These are phyloP conservation scores for Stellera chamaejasme DNA, from an alignment of 345 rosid species.

Conservation along the genomic window DNA sequence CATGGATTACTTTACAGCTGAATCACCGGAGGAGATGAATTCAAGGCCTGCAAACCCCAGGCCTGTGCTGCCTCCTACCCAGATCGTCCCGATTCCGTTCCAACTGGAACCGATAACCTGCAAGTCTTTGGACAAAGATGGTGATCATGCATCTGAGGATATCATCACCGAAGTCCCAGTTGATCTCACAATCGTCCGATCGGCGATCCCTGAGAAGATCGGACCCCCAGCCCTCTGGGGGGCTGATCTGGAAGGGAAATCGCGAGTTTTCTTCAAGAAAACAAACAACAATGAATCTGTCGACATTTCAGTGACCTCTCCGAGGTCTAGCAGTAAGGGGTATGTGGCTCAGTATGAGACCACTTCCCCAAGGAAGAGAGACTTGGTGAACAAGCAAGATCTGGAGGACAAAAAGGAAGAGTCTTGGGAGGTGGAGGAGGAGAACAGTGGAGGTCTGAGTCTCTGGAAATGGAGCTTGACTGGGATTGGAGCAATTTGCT, in stretches of 20 bases:
- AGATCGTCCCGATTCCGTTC: conserved; percentile 53
- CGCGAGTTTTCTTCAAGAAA: conserved; percentile 87
- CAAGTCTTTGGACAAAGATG: conserved; percentile 20
- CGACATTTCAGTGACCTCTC: conserved; percentile 85
- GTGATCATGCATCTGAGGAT: conserved; percentile 5
- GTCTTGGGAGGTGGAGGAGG: conserved; percentile 25
- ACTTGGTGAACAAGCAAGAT: conserved; percentile 10
- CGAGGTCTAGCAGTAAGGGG: conserved; percentile 34
- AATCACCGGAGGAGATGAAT: background rate
- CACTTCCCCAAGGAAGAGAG: conserved; percentile 30
- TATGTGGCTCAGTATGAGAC: conserved; percentile 32
- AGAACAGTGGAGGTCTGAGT: conserved; percentile 31
- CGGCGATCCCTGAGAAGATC: conserved; percentile 28
- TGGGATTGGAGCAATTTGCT: conserved; percentile 86
- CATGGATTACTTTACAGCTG: conserved; percentile 49
- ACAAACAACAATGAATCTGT: conserved; percentile 73
- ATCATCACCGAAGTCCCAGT: conserved; percentile 16
- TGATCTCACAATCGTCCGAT: conserved; percentile 12
- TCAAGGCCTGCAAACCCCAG: conserved; percentile 21
- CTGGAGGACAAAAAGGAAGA: conserved; percentile 21
- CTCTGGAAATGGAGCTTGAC: conserved; percentile 75
- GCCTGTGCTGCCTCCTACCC: conserved; percentile 30
- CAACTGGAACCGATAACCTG: conserved; percentile 41
- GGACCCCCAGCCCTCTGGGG: conserved; percentile 15
- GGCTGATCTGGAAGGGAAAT: conserved; percentile 51